Conservation (phyloP, 2,329 filamentous ascomycete genomes). For the Arthrobotrys conoides region DNA sequence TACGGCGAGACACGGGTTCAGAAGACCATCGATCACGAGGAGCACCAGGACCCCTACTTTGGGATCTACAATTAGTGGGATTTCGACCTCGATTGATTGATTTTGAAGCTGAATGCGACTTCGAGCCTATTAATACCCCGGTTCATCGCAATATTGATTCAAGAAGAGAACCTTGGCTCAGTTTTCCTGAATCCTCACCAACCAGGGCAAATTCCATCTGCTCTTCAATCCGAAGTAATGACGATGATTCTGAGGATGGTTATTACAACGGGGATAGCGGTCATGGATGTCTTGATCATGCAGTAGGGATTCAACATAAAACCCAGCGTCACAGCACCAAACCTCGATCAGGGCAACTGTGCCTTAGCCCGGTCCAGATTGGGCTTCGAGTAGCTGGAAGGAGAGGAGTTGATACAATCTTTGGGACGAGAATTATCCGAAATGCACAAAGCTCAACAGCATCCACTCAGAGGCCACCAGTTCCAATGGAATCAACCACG, state of each 20-base stretch:
- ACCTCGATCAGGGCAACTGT: too few relatives aligned
- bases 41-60: constrained; percentile 10
- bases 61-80: constrained; percentile 30
- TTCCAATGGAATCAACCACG: not conserved
- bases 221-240: constrained; percentile 28
- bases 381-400: constrained; percentile 4
- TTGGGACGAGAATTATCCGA: not conserved
- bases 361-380: not conserved
- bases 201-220: constrained; percentile 40
- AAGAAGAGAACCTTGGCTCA: constrained; percentile 6
- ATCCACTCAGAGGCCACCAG: not conserved
- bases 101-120: constrained; percentile 23
- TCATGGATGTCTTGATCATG: not conserved
- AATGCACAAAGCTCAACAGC: not conserved
- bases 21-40: not conserved
- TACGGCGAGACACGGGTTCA: not conserved
- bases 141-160: not conserved
- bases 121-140: constrained; percentile 1
- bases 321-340: not conserved
- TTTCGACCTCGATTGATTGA: constrained; percentile 40
- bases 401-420: not conserved
- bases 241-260: not conserved
- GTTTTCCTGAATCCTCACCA: constrained; percentile 19
- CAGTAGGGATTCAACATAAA: not conserved
- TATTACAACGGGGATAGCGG: not conserved